These are phyloP conservation scores for Lentinus polychrous DNA, from an alignment of 1,284 basidiomycete genomes.

Conservation along the genomic window DNA sequence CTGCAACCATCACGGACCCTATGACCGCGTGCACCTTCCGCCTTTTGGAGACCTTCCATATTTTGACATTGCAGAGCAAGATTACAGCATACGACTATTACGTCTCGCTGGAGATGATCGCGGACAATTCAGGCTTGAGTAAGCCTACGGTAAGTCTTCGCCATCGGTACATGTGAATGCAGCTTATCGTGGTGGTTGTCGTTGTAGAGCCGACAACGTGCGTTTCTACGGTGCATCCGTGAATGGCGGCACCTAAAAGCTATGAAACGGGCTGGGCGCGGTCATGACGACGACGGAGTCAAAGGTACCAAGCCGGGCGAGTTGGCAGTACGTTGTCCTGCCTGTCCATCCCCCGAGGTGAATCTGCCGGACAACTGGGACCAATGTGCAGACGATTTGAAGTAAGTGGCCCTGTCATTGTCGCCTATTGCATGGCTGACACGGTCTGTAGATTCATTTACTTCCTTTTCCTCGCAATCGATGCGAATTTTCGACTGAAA, in stretches of 20 bases:
- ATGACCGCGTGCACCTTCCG: conserved; percentile 6
- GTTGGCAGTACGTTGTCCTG: conserved; percentile 27
- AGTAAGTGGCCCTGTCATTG: conserved; percentile 13
- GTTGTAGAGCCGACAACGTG: conserved; percentile 1
- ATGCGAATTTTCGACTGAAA: conserved; percentile 26
- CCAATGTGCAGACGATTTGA: conserved; percentile 8
- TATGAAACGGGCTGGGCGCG: conserved; percentile 25
- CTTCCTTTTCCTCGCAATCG: conserved; percentile 17
- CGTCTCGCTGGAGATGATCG: conserved; percentile 1
- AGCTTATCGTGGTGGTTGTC: too few species aligned
- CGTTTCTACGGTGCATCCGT: not conserved
- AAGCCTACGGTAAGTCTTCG: conserved; percentile 7
- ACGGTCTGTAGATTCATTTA: conserved; percentile 22
- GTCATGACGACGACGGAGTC: conserved; percentile 20
- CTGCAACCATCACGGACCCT: conserved; percentile 4
- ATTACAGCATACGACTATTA: conserved; percentile 11
- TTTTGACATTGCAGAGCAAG: conserved; percentile 9
- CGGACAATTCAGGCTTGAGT: conserved; percentile 2
- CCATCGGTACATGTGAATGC: too few species aligned
- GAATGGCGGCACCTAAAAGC: conserved; percentile 22
- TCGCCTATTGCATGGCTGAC: too few species aligned
- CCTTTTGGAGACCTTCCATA: conserved; percentile 7
- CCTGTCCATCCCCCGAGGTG: conserved; percentile 26
- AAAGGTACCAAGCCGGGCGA: conserved; percentile 19
- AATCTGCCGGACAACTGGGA: conserved; percentile 27